Evolutionary conservation across 202 grass and related monocot genomes (phyloP), one percentile per base, ranked within the genome.

Genomic region (Setaria italica): DNA sequence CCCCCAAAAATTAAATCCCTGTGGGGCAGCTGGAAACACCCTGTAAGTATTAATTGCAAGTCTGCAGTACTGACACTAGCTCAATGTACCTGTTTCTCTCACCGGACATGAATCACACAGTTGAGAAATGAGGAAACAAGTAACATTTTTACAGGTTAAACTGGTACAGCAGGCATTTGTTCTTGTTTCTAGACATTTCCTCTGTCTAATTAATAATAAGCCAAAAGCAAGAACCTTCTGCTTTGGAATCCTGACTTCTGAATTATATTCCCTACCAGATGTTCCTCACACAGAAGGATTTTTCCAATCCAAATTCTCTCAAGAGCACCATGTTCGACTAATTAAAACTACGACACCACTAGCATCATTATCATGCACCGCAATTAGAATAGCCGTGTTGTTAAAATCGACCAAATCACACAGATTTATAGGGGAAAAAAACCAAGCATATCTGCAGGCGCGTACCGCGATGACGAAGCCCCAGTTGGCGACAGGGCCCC

Each of bases 401-500:
- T 16, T 39, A 34, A 8, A 59, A 9, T 66, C 49, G 32, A 54
- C 60, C 43, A 45, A 37, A 87, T 33, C 15, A 32, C 19, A 60
- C 5, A 59, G 9, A 74, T 67, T 46, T n/a, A 32, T 33, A 63
- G 19, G 0, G 1, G 0, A 77, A 42, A 11, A 37, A 82, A 37
- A 5, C 39, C 62, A 47, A 10, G 19, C 54, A 57, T 32, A 60
- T 50, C 19, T 25, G 67, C 69, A 78, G 67, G 46, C 25, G 73
- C 88, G 66, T 86, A 97, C 92, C 86, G 95, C 92, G 86, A 90
- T 49, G 39, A 97, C 85, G 57, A 97, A 94, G 45, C 90, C 88
- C 86, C 90, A 94, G 88, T 97, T 97, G 30, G 82, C 85, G 47
- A 97, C 53, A n/a, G 95, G 95, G 20, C 95, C 92, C 95, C 95